Evolutionary conservation across 768 basidiomycete species (phyloP).

Genomic region (Candolleomyces efflorescens): DNA sequence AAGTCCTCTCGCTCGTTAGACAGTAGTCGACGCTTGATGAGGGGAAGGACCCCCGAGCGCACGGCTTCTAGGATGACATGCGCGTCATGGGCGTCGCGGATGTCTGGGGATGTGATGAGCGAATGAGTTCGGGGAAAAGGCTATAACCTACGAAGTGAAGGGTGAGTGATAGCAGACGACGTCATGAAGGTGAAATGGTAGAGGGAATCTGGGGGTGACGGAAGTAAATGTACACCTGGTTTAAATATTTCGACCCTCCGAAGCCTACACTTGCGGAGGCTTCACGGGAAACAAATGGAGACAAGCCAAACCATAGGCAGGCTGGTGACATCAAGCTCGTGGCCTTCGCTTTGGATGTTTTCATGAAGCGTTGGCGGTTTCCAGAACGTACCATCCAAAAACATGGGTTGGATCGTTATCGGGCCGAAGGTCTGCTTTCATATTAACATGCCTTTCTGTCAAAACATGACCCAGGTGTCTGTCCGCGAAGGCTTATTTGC

Average conservation of each 20-base stretch:
- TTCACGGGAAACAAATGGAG: slow-evolving; percentile 11
- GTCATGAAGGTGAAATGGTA: slow-evolving; percentile 17
- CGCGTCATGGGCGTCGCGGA: slow-evolving; percentile 77
- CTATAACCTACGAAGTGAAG: slow-evolving; percentile 39
- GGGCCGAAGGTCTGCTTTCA: slow-evolving; percentile 1
- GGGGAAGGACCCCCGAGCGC: slow-evolving; percentile 60
- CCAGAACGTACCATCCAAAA: slow-evolving; percentile 5
- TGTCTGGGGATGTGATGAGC: slow-evolving; percentile 39
- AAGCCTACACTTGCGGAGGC: slow-evolving; percentile 5
- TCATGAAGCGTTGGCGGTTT: not conserved
- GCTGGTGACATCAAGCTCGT: slow-evolving; percentile 3
- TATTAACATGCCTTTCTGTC: slow-evolving; percentile 2
- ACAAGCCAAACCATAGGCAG: not conserved
- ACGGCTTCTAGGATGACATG: slow-evolving; percentile 76
- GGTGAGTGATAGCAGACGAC: slow-evolving; percentile 39
- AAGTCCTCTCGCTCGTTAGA: slow-evolving; percentile 67
- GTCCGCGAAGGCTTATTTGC: slow-evolving; percentile 11
- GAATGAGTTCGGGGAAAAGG: not conserved
- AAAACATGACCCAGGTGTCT: slow-evolving; percentile 3
- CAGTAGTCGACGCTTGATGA: slow-evolving; percentile 68
- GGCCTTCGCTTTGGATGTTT: not conserved
- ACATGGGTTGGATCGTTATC: slow-evolving; percentile 2
- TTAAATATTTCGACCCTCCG: slow-evolving; percentile 3
- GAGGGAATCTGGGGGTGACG: slow-evolving; percentile 18
- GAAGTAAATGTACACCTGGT: not conserved